Percentiles rank a stretch among this genome's conserved stretches.
Conservation (phyloP, 306 rosid species). For the Trichosanthes truncata region DNA sequence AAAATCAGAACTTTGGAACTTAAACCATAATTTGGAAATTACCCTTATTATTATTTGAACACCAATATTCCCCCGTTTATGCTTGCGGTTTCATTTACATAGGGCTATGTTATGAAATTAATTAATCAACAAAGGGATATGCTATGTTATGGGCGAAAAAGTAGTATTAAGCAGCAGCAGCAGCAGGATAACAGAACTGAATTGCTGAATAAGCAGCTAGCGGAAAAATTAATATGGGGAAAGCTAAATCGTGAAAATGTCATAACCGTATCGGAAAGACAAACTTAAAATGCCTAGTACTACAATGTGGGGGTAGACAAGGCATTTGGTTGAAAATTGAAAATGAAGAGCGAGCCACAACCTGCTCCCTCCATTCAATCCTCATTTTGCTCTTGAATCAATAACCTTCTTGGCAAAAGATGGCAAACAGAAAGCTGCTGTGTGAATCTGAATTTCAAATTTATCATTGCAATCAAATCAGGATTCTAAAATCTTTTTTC, state of each 20-base stretch:
- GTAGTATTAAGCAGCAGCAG: background rate
- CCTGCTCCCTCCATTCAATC: slow-evolving; percentile 20
- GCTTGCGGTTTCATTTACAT: too few species aligned
- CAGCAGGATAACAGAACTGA: background rate
- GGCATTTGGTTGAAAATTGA: background rate
- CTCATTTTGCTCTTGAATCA: slow-evolving; percentile 38
- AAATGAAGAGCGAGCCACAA: too few species aligned
- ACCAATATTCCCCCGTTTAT: too few species aligned
- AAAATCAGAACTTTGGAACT: too few species aligned
- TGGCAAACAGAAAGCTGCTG: slow-evolving; percentile 92
- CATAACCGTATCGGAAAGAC: too few species aligned
- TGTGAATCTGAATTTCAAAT: slow-evolving; percentile 46
- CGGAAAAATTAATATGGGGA: background rate
- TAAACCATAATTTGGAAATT: too few species aligned
- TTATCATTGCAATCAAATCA: background rate
- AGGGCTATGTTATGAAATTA: background rate
- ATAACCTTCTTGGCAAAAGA: slow-evolving; percentile 83
- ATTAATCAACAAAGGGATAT: background rate
- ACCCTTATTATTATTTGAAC: too few species aligned
- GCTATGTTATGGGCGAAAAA: background rate
- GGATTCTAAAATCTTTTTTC: background rate
- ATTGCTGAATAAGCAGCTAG: background rate
- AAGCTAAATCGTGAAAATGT: background rate
- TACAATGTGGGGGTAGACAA: background rate
- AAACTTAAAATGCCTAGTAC: too few species aligned